Evolutionary conservation across 2,329 filamentous ascomycete genomes (phyloP), one percentile per base, ranked within the genome.

Genomic region (Zarea fungicola): DNA sequence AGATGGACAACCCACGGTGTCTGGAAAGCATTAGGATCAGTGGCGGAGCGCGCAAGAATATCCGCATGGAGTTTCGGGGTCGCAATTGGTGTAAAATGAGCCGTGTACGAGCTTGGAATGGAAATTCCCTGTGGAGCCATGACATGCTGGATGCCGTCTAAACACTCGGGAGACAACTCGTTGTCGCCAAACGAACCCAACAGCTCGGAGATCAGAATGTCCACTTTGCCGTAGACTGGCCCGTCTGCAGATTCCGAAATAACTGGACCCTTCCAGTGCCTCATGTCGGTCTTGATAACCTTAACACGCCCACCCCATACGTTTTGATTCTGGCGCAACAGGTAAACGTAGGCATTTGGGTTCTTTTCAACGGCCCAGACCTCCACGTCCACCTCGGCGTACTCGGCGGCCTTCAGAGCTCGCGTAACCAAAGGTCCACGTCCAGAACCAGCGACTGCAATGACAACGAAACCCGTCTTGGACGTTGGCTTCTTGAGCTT

Each of bases 301-400:
- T 84, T 91, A 18, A 96, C 92, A 46, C 78, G 78, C 19, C 84
- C 82, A 50, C 74, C 77, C 93, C 93, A 99, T n/a, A 83, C 76
- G 16, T 77, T 80, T 55, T 84, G 76, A 61, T 97, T 97, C 62
- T 95, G 89, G 21, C 88, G 80, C 53, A 96, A 83, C 3, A 99
- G 80, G 56, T 96, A 84, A 6, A 99, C 91, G 63, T 92, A 97
- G 1, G 93, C 93, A 62, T 99, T 97, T 4, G 89, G 93, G 67
- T 99, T 99, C 77, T 99, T 99, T 69, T 99, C 93, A 4, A 99
- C 82, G 0, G 89, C 93, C 83, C 90, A 97, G 39, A 95, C 78
- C 57, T 91, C 84, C 43, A 97, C 86, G 18, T 82, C 75, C 4
- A 96, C 84, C 2, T 85, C 84, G 1, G 89, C 86, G 14, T 74